phyloP scores from a whole-genome alignment of 208 protist genomes.

The Trypanosoma grayi region DNA sequence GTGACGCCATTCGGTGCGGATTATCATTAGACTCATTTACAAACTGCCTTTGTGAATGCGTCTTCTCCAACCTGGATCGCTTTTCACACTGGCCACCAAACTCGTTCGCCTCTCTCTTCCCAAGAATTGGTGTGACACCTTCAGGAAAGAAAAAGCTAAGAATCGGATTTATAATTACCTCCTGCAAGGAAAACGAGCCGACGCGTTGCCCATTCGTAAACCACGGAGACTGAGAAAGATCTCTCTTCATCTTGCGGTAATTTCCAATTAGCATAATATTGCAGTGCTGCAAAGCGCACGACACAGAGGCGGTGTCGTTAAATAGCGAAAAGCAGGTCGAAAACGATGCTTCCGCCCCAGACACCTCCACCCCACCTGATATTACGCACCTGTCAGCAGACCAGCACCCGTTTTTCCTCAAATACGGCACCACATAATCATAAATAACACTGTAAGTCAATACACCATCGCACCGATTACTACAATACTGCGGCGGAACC shows the following conservation, averaged over 20 bases:
- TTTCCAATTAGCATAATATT: constrained; percentile 85
- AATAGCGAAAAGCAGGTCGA: constrained; percentile 1
- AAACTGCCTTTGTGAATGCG: constrained; percentile 6
- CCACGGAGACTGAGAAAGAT: constrained; percentile 89
- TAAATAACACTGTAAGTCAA: constrained; percentile 78
- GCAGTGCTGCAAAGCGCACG: constrained; percentile 47
- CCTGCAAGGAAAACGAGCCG: constrained; percentile 79
- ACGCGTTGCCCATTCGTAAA: constrained; percentile 73
- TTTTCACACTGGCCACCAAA: constrained; percentile 2
- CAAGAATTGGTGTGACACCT: constrained; percentile 33
- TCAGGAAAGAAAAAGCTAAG: constrained; percentile 83
- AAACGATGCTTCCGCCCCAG: background rate
- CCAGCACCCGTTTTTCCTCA: constrained; percentile 40
- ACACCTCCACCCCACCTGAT: background rate
- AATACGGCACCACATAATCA: constrained; percentile 68
- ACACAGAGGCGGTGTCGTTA: constrained; percentile 39
- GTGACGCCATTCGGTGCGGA: constrained; percentile 22
- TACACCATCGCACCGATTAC: constrained; percentile 59
- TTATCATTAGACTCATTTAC: constrained; percentile 1
- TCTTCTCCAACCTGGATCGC: constrained; percentile 19
- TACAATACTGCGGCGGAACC: constrained; percentile 61
- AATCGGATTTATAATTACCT: constrained; percentile 78
- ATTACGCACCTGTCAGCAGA: too few relatives aligned
- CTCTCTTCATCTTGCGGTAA: constrained; percentile 83
- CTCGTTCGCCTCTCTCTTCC: background rate